Percentiles rank a stretch among this genome's conserved stretches.
phyloP scores from a whole-genome alignment of 352 stramenopile species.

The Phytopythium cucurbitacearum region DNA sequence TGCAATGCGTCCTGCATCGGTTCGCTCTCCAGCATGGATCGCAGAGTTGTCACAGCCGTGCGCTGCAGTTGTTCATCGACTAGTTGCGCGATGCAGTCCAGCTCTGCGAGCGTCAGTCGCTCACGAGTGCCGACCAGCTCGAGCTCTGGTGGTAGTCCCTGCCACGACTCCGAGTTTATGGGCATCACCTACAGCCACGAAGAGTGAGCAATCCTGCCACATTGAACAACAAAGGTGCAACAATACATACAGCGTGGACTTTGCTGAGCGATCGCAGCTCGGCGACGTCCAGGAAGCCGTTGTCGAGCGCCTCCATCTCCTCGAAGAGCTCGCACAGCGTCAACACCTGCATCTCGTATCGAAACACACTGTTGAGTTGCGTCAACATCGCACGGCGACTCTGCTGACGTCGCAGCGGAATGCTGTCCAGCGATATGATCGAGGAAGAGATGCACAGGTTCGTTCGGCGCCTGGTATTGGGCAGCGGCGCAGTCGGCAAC shows the following conservation, averaged over 20 bases:
- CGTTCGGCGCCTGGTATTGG: no score
- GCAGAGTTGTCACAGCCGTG: conserved; percentile 19
- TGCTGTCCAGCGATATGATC: no score
- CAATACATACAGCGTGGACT: neutral
- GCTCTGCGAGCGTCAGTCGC: conserved; percentile 13
- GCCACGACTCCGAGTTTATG: neutral
- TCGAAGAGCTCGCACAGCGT: conserved; percentile 67
- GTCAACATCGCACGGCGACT: no score
- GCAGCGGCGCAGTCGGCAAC: no score
- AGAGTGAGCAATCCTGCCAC: neutral
- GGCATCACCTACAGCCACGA: neutral
- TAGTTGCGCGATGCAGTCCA: conserved; percentile 14
- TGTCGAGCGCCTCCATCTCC: conserved; percentile 56
- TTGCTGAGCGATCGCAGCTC: conserved; percentile 63
- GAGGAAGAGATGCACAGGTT: no score
- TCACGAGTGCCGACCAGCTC: conserved; percentile 13
- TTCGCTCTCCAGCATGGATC: conserved; percentile 40
- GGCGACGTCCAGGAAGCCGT: conserved; percentile 61
- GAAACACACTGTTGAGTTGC: conserved; percentile 7
- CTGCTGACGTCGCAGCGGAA: no score
- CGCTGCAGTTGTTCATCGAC: conserved; percentile 20
- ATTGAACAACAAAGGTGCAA: neutral
- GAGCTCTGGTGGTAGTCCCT: neutral
- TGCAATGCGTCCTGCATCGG: conserved; percentile 30
- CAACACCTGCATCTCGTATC: conserved; percentile 29